phyloP scores from a whole-genome alignment of 129 eudicot species.

The Artemisia annua region DNA sequence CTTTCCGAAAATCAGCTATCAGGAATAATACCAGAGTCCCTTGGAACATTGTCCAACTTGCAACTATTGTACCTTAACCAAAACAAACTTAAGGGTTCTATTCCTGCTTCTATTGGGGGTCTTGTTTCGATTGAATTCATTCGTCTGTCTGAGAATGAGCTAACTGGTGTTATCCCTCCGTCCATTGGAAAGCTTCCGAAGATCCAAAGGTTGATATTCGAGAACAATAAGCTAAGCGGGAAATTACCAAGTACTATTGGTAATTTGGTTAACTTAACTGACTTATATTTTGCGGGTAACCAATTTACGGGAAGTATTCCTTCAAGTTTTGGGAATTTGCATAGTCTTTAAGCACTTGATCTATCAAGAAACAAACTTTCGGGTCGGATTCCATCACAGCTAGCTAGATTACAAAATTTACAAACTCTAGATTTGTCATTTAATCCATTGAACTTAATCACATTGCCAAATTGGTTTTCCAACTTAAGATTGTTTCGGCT shows the following conservation, averaged over 20 bases:
- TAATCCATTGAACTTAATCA: constrained; percentile 50
- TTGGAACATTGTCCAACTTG: constrained; percentile 53
- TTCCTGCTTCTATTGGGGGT: constrained; percentile 57
- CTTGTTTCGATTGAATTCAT: constrained; percentile 50
- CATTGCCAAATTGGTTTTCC: constrained; percentile 53
- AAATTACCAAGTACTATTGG: constrained; percentile 67
- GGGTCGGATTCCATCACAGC: constrained; percentile 52
- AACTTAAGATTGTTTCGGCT: constrained; percentile 46
- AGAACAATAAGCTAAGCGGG: constrained; percentile 71
- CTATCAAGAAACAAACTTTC: constrained; percentile 62
- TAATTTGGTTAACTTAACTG: constrained; percentile 45
- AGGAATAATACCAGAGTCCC: constrained; percentile 56
- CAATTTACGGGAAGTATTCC: constrained; percentile 63
- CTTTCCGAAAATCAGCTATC: constrained; percentile 56
- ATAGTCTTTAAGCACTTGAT: constrained; percentile 52
- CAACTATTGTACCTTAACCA: constrained; percentile 48
- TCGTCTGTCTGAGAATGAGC: constrained; percentile 54
- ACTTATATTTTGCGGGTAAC: constrained; percentile 62
- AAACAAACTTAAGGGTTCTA: constrained; percentile 58
- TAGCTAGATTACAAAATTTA: constrained; percentile 44
- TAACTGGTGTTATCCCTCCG: constrained; percentile 55
- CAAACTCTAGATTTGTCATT: constrained; percentile 59
- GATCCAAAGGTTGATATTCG: constrained; percentile 58
- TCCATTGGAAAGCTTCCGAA: constrained; percentile 53
- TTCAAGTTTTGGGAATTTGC: constrained; percentile 50